Percentiles rank a stretch among this genome's conserved stretches.
Evolutionary conservation across 139 green algal species (phyloP).

Genomic region (Chlamydomonas sp.): DNA sequence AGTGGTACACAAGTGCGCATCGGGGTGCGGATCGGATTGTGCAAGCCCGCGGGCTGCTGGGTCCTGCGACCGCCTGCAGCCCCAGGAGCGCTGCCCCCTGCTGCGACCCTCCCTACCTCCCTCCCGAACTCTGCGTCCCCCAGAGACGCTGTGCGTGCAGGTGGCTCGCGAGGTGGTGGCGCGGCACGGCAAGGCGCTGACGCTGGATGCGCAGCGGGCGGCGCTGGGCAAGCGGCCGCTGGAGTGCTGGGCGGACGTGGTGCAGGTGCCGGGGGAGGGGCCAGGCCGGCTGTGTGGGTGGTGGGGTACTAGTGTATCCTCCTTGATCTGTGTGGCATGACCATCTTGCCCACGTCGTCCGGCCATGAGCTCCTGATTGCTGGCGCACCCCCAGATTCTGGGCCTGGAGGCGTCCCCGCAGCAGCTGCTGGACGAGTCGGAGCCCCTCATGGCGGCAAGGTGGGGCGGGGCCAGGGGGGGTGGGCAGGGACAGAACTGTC

Average conservation of each 20-base stretch:
- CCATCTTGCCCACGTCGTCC: not conserved
- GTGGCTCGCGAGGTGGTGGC: slow-evolving; percentile 62
- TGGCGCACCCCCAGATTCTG: slow-evolving; percentile 26
- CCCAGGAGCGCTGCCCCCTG: not conserved
- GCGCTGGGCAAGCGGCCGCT: slow-evolving; percentile 78
- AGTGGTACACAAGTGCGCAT: not conserved
- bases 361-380: too few relatives aligned
- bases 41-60: not conserved
- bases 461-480: not conserved
- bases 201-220: slow-evolving; percentile 17
- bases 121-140: not conserved
- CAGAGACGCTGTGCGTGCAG: slow-evolving; percentile 76
- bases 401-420: slow-evolving; percentile 50
- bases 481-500: not conserved
- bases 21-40: not conserved
- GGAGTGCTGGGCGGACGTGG: slow-evolving; percentile 74
- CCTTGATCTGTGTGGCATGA: not conserved
- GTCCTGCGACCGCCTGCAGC: not conserved
- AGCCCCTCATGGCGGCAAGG: slow-evolving; percentile 57
- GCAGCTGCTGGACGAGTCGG: slow-evolving; percentile 73
- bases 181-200: slow-evolving; percentile 57
- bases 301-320: not conserved
- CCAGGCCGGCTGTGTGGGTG: not conserved
- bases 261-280: slow-evolving; percentile 15
- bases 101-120: not conserved